Conservation (phyloP, 129 eudicot genomes). For the Flaveria brownii region DNA sequence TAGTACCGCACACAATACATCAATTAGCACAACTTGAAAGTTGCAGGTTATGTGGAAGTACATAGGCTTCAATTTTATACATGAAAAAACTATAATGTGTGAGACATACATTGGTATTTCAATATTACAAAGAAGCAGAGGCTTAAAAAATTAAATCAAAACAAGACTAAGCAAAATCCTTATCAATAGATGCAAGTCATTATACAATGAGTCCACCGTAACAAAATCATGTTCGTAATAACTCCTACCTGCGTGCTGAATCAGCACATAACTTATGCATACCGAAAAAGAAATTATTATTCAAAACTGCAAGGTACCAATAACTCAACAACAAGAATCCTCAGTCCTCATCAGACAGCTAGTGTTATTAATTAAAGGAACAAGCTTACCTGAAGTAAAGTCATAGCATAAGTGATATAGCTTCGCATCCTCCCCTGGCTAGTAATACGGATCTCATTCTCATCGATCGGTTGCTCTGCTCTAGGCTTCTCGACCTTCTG, state of each 20-base stretch:
- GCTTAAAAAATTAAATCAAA: background rate
- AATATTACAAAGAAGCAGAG: background rate
- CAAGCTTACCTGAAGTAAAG: conserved; percentile 67
- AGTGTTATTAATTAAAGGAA: background rate
- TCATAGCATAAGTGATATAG: conserved; percentile 96
- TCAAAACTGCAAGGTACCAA: no score
- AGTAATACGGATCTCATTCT: conserved; percentile 95
- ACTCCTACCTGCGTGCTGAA: background rate
- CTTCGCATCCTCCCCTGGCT: conserved; percentile 98
- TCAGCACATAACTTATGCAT: background rate
- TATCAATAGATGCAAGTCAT: background rate
- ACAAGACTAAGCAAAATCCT: background rate
- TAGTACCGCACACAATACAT: background rate
- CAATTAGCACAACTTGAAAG: background rate
- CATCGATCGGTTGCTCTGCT: conserved; percentile 81
- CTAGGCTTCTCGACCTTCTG: conserved; percentile 93
- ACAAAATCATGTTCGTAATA: background rate
- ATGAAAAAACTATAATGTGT: background rate
- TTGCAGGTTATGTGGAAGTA: background rate
- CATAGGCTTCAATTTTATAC: background rate
- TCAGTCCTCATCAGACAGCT: background rate
- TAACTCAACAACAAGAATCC: background rate
- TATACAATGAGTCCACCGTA: no score
- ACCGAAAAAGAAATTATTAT: background rate
- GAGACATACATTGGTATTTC: background rate